Evolutionary conservation across 2,329 filamentous ascomycete species (phyloP), one percentile per base, ranked within the genome.

Genomic region (Fusarium liriodendri): DNA sequence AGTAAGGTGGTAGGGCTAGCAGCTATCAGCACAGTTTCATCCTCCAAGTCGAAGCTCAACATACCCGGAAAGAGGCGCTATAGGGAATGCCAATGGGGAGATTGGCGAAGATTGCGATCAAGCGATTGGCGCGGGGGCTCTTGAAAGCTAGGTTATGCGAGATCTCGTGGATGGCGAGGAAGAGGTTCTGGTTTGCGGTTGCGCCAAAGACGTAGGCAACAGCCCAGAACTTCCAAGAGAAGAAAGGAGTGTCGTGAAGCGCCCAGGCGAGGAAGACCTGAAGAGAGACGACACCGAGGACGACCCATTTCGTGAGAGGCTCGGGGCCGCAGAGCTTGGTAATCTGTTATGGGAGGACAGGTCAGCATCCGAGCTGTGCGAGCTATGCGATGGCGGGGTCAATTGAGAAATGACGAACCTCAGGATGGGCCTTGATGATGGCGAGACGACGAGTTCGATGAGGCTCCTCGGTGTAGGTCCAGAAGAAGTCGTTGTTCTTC

Each of bases 381-480:
- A 32, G 18, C 20, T 16, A 38, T 61, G 22, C 20, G 35, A 37
- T 29, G 35, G 47, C 22, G 52, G 42, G 18, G 18, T 66, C 60
- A 35, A 71, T 66, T 59, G 63, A 54, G 22, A 60, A 32, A 61
- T 52, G 29, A 73, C 81, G 22, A 85, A 96, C 95, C 89, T 99
- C 96, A 55, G 97, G 97, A 82, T 99, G 96, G 64, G 96, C 95
- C 86, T 98, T 98, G 85, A 99, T 98, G 79, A 99, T 99, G 71
- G 95, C 95, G 78, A 96, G 90, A 66, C 97, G 90, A 77, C 97
- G 89, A 35, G 96, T 97, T 77, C 95, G 91, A 84, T 99, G 97
- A 71, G 97, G 97, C 85, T 99, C 97, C 83, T 99, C 97, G 11
- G 97, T 98, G 82, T 99, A 98, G 45, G 97, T 98, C 97, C 97